These are phyloP conservation scores for Euclidium syriacum DNA, from an alignment of 345 rosid genomes.

Conservation along the genomic window DNA sequence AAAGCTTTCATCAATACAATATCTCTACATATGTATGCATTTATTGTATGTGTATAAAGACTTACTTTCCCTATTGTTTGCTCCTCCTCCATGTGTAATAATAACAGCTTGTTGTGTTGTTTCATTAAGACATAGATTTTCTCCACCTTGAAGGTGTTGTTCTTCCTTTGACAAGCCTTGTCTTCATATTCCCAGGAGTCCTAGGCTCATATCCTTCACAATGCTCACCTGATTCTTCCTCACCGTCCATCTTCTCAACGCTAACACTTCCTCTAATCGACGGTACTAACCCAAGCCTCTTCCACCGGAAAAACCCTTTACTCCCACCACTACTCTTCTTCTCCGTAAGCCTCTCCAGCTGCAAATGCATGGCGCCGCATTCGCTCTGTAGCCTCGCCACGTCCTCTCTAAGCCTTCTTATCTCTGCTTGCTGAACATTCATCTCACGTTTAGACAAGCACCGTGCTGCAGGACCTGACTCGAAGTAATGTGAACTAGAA, in stretches of 20 bases:
- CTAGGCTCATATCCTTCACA: slow-evolving; percentile 40
- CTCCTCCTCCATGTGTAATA: slow-evolving; percentile 21
- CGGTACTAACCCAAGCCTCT: slow-evolving; percentile 54
- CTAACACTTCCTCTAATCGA: slow-evolving; percentile 36
- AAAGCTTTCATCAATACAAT: no score
- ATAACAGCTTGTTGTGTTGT: slow-evolving; percentile 51
- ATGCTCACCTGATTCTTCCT: slow-evolving; percentile 30
- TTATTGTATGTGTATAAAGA: slow-evolving; percentile 16
- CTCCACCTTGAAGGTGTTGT: slow-evolving; percentile 54
- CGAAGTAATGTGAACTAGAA: slow-evolving; percentile 30
- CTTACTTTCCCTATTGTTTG: slow-evolving; percentile 13
- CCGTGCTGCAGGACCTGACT: slow-evolving; percentile 34
- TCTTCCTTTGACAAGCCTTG: slow-evolving; percentile 51
- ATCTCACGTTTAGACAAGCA: slow-evolving; percentile 70
- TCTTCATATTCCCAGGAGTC: slow-evolving; percentile 64
- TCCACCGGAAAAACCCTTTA: slow-evolving; percentile 81
- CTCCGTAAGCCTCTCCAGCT: slow-evolving; percentile 65
- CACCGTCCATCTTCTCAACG: slow-evolving; percentile 34
- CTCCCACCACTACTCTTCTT: slow-evolving; percentile 69
- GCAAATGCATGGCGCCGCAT: slow-evolving; percentile 55
- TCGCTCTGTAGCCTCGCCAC: slow-evolving; percentile 62
- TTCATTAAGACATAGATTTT: slow-evolving; percentile 47
- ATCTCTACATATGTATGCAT: no score
- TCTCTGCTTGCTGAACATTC: slow-evolving; percentile 54
- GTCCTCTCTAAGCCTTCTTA: slow-evolving; percentile 63